Evolutionary conservation across 75 land plant genomes (phyloP), one percentile per base, ranked within the genome.

Genomic region (Pinus taeda): DNA sequence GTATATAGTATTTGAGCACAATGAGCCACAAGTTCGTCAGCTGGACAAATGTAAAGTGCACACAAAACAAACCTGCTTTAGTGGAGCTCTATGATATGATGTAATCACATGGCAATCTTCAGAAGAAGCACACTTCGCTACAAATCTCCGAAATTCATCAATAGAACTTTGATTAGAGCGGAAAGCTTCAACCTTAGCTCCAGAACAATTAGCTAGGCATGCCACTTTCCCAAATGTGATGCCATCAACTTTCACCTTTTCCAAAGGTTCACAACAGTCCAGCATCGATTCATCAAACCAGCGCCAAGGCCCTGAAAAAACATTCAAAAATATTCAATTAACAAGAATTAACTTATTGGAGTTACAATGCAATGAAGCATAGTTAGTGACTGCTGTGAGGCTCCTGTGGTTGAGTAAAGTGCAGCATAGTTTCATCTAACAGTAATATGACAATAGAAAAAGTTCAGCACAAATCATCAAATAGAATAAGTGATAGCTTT

Each of bases 251-350:
- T 93, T 95, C 30, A 93, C 86, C 62, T 84, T 93, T 36, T 87
- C 93, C 64, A 95, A 76, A 71, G 95, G 93, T 61, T 95, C 92
- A 60, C 95, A 93, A 77, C 95, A 93, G 57, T 95, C 98, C 20
- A 95, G 77, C 98, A 95, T 95, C 12, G 95, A 84, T 56, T 95
- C 98, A 86, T 95, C 98, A 85, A 88, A 95, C 98, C 98, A 95
- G 24, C 95, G 87, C 98, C 98, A 95, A 26, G 98, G 98, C 8
- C 95, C 98, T 94, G 39, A 9, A 45, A 45, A 45, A 45, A 8
- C 53, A 45, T 45, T 45, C 1, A 45, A 45, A 45, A 45, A 6
- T 45, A 45, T 45, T 45, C 8, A 45, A 7, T 45, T 6, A 7
- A 45, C 7, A 45, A 45, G 53, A 45, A 45, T 1, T 45, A 45